Conservation (phyloP, 768 basidiomycete species). For the Mrakia frigida region DNA sequence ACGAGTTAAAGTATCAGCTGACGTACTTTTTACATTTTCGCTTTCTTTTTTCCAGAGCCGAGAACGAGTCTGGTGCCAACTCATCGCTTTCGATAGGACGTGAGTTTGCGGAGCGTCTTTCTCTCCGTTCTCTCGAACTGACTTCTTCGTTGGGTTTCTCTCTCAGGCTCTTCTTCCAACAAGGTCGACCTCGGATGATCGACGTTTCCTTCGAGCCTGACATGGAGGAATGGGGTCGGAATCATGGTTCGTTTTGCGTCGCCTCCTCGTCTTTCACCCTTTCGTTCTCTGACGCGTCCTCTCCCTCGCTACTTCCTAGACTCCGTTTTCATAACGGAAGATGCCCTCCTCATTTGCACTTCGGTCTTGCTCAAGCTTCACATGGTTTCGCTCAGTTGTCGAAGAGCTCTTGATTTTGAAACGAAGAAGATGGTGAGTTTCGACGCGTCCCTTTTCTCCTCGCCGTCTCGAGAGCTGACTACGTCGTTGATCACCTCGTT, state of each 20-base stretch:
- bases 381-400: not conserved
- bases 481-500: not conserved
- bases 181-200: constrained; percentile 15
- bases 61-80: not conserved
- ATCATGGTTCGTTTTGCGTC: not conserved
- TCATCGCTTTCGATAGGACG: constrained; percentile 12
- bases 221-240: not conserved
- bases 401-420: not conserved
- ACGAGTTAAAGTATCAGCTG: no score
- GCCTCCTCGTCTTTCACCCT: not conserved
- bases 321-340: not conserved
- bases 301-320: not conserved
- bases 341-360: not conserved
- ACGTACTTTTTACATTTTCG: no score
- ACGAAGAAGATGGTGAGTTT: not conserved
- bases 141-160: not conserved
- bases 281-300: not conserved
- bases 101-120: not conserved
- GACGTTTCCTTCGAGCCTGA: not conserved
- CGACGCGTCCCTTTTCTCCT: not conserved
- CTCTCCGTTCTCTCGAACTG: not conserved
- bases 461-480: not conserved
- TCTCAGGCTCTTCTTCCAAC: not conserved
- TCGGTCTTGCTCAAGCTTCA: not conserved
- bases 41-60: not conserved